phyloP scores from a whole-genome alignment of 2,329 filamentous ascomycete species.

The Penicillium expansum region DNA sequence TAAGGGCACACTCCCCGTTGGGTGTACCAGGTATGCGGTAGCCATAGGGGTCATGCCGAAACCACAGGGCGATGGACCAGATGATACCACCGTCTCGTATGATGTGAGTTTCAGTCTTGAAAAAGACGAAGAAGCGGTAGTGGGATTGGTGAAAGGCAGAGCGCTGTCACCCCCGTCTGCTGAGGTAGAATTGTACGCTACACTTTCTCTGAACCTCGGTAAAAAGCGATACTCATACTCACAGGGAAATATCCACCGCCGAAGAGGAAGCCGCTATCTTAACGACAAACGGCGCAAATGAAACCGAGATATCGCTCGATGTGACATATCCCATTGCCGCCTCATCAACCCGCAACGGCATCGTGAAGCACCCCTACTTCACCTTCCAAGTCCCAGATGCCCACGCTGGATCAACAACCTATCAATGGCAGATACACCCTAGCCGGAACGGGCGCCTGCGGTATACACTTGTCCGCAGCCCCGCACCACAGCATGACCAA shows the following conservation, averaged over 20 bases:
- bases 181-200: neutral
- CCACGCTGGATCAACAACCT: neutral
- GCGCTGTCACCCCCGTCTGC: neutral
- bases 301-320: neutral
- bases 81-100: neutral
- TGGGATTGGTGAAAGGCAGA: neutral
- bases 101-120: neutral
- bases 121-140: neutral
- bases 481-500: neutral
- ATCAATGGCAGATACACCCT: neutral
- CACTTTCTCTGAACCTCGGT: neutral
- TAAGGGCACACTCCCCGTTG: neutral
- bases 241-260: neutral
- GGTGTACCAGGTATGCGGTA: neutral
- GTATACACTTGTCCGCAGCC: neutral
- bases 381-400: neutral
- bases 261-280: neutral
- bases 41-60: neutral
- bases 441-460: neutral
- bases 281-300: neutral
- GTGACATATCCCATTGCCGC: neutral
- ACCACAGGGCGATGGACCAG: neutral
- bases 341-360: neutral
- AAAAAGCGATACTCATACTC: neutral
- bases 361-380: neutral